Base-by-base conservation (phyloP, 148 eudicot species). In the Persicaria maculosa region DNA sequence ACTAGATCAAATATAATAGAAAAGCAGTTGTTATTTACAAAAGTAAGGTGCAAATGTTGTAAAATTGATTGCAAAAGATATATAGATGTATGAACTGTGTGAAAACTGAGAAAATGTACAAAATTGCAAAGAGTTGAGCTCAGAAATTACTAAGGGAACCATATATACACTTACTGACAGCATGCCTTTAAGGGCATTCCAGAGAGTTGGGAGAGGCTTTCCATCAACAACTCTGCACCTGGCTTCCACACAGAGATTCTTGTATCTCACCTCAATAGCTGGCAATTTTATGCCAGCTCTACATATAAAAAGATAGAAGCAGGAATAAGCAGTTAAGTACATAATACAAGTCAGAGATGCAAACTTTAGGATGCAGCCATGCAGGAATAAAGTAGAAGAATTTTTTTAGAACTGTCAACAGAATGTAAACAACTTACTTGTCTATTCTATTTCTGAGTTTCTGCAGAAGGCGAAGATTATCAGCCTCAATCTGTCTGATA, bases 151-250 rank as follows among this genome's bases (percentile, higher is more conserved):
- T 55, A 7, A 79, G 6, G 22, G n/a, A 62, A 11, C 14, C 17
- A 7, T 4, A 17, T 45, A 12, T 54, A 50, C 9, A 77, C 92
- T 85, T 84, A 91, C 98, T 31, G 80, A 81, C 43, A 85, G 5
- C 76, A 86, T 71, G 85, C 87, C 83, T 79, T 88, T 90, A 4
- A 93, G 68, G 73, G 94, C 84, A 74, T 93, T 93, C 97, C 97
- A 93, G 4, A 93, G 88, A 44, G 98, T 87, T 0, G 98, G 97
- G 25, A 93, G 91, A 31, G 98, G 94, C 86, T 89, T 93, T 15
- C 98, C 98, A 72, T 84, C 78, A 61, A 91, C 88, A 4, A 93
- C 90, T 79, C 86, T 86, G 78, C 94, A 91, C 76, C 81, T 81
- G 9, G 91, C 94, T 68, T 89, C 90, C 72, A 93, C 86, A 45